phyloP scores from a whole-genome alignment of 176 grass and related monocot genomes.

The Carex cristatella region DNA sequence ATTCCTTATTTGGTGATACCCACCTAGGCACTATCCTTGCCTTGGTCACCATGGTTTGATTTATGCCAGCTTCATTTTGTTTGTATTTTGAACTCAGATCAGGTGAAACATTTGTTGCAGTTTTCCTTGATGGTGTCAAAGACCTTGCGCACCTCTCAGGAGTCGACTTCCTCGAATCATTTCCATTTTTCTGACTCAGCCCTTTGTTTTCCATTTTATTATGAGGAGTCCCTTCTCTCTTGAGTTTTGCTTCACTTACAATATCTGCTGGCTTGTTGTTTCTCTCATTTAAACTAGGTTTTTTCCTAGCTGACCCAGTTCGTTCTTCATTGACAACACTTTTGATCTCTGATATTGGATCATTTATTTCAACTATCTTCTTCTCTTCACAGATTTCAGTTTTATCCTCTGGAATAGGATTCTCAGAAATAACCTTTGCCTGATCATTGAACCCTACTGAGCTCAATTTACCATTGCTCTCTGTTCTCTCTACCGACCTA shows the following conservation, averaged over 20 bases:
- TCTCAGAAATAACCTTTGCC: conserved; percentile 55
- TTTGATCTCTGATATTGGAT: conserved; percentile 49
- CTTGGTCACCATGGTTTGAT: conserved; percentile 36
- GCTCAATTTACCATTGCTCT: conserved; percentile 8
- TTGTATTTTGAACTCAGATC: conserved; percentile 32
- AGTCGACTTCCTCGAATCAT: conserved; percentile 33
- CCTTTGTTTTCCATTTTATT: conserved; percentile 40
- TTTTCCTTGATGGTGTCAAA: conserved; percentile 46
- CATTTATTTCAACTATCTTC: conserved; percentile 60
- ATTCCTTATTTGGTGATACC: conserved; percentile 73
- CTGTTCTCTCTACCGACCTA: conserved; percentile 1
- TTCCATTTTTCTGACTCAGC: conserved; percentile 31
- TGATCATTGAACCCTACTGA: conserved; percentile 20
- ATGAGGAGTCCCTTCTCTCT: conserved; percentile 45
- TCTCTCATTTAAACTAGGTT: conserved; percentile 35
- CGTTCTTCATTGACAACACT: conserved; percentile 57
- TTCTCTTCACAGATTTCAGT: conserved; percentile 80
- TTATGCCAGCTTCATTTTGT: conserved; percentile 27
- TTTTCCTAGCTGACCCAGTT: conserved; percentile 25
- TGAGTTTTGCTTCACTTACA: conserved; percentile 50
- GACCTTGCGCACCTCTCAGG: conserved; percentile 44
- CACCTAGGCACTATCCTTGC: conserved; percentile 55
- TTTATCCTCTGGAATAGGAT: conserved; percentile 38
- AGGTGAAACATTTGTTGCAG: conserved; percentile 31
- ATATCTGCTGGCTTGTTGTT: conserved; percentile 38